Base-by-base conservation (phyloP, 1,284 basidiomycete species). In the Heterobasidion occidentale region DNA sequence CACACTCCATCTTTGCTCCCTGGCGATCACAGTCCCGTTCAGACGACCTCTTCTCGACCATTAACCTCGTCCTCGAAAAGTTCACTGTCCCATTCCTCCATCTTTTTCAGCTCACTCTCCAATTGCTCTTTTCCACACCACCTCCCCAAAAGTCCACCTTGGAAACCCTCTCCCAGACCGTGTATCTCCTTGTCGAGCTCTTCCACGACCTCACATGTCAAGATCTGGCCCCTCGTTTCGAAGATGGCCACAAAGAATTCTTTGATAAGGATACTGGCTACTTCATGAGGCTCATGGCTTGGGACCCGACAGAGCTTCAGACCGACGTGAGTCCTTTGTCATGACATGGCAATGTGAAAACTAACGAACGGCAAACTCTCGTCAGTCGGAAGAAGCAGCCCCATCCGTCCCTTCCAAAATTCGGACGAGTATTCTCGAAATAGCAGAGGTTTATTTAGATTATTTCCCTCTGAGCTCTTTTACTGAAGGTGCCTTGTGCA, bases 191-290 rank as follows among this genome's bases (percentile, higher is more conserved):
- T 5, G 77, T 92, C 15, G 92, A 96, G 53, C 82, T 98, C 36
- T 99, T 90, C 74, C 89, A 96, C 65, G 97, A 99, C 70, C 83
- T 99, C 58, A 93, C 90, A 1, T 92, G 90, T 61, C 97, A 99
- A 63, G 96, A 99, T 71, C 76, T 99, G 20, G 95, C 96, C 6
- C 94, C 94, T 9, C 88, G 87, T 61, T 88, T 99, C 64, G 96
- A 99, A 68, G 96, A 99, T 67, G 78, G 87, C 47, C 84, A 97
- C 60, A 74, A 79, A 9, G 81, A 88, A 59, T 95, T 94, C 68
- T 95, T 95, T 70, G 84, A 77, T 1, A 76, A 83, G 17, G 68
- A 75, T 0, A 74, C 70, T 1, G 92, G 92, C 1, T 84, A 84
- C 73, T 88, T 96, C 66, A 80, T 91, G 58, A 81, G 78, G 56